Evolutionary conservation across 2,329 filamentous ascomycete genomes (phyloP).

Genomic region (Cryphonectria japonica): DNA sequence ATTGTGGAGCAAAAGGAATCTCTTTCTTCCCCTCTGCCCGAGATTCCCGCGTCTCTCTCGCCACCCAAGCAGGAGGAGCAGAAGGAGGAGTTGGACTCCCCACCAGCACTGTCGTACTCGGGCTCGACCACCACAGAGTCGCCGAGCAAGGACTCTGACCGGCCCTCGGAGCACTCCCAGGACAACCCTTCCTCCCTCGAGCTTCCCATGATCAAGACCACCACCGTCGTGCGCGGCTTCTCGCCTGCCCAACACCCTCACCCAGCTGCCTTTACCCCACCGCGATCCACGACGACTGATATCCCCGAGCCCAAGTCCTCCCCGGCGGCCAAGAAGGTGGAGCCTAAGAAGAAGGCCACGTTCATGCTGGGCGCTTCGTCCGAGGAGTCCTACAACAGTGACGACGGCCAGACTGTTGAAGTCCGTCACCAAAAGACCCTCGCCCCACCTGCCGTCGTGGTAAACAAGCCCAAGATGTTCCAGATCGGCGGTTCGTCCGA

Average conservation of each 20-base stretch:
- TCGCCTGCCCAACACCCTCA: constrained; percentile 71
- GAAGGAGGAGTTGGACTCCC: constrained; percentile 35
- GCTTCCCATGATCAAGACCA: constrained; percentile 55
- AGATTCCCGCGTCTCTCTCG: constrained; percentile 41
- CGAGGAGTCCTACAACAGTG: constrained; percentile 73
- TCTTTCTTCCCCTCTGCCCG: constrained; percentile 59
- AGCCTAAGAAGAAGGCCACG: constrained; percentile 64
- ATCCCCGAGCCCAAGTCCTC: constrained; percentile 65
- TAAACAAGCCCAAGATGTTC: constrained; percentile 50
- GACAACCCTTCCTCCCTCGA: constrained; percentile 45
- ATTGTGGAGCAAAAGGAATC: constrained; percentile 88
- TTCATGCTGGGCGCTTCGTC: constrained; percentile 81
- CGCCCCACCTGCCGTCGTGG: constrained; percentile 40
- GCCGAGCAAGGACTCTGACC: constrained; percentile 65
- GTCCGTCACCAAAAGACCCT: constrained; percentile 27
- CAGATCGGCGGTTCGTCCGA: constrained; percentile 67
- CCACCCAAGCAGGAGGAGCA: constrained; percentile 51
- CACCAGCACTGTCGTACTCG: constrained; percentile 43
- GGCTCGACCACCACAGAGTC: constrained; percentile 50
- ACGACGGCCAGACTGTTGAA: constrained; percentile 55
- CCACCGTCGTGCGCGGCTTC: constrained; percentile 83
- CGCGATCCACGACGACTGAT: constrained; percentile 49
- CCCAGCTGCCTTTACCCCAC: constrained; percentile 50
- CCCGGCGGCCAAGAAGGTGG: constrained; percentile 67
- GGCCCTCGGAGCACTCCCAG: constrained; percentile 49